These are phyloP conservation scores for Biscogniauxia mediterranea DNA, from an alignment of 2,329 filamentous ascomycete species.

Conservation along the genomic window DNA sequence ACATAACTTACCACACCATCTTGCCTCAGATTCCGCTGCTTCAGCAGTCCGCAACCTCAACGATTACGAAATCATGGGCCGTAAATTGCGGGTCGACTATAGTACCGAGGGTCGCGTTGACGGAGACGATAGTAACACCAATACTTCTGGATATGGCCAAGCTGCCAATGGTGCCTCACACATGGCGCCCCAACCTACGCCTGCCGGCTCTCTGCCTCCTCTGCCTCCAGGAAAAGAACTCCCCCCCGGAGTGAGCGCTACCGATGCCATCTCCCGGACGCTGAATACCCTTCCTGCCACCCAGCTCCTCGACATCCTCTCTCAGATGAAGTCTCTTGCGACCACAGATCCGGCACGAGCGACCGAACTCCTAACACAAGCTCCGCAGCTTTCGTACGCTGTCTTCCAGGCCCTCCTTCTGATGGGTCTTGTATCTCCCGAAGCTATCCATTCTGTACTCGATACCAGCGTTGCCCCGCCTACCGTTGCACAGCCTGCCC, in stretches of 20 bases:
- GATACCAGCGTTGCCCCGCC: constrained; percentile 52
- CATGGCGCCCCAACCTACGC: constrained; percentile 30
- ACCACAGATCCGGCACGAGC: constrained; percentile 78
- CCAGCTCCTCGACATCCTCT: constrained; percentile 88
- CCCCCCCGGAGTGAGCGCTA: constrained; percentile 76
- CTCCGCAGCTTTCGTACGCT: constrained; percentile 89
- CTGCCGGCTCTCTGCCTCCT: constrained; percentile 64
- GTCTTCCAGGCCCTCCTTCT: constrained; percentile 92
- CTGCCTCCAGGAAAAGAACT: constrained; percentile 84
- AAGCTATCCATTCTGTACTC: constrained; percentile 77
- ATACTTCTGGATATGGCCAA: constrained; percentile 20
- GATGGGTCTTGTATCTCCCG: constrained; percentile 87
- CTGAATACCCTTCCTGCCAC: constrained; percentile 81
- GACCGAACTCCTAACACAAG: constrained; percentile 80
- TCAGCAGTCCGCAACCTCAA: constrained; percentile 95
- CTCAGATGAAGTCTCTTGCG: constrained; percentile 92
- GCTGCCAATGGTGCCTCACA: constrained; percentile 33
- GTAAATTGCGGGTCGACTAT: constrained; percentile 93
- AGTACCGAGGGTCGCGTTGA: constrained; percentile 83
- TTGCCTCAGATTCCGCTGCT: constrained; percentile 66
- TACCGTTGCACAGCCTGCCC: constrained; percentile 36
- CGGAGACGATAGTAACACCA: constrained; percentile 51
- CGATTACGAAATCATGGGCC: constrained; percentile 91
- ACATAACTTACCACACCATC: constrained; percentile 7
- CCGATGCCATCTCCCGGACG: constrained; percentile 89